A percentile compares a stretch with the other conserved stretches of the same genome.
Conservation (phyloP, 176 grass and related monocot genomes). For the Rhynchospora pubera region DNA sequence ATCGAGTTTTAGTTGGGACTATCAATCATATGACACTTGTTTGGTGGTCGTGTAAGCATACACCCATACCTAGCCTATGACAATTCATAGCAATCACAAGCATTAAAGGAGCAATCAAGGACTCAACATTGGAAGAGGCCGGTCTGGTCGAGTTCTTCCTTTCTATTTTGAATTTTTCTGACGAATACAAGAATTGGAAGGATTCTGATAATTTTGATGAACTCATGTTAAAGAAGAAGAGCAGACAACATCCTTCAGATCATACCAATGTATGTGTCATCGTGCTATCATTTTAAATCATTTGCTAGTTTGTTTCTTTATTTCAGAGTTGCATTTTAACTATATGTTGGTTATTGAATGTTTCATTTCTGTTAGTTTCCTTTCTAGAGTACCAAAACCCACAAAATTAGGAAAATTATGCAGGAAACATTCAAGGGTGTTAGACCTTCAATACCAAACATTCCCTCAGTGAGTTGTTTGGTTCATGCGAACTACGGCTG, state of each 20-base stretch:
- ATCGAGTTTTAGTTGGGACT: no score
- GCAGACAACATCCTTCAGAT: slow-evolving; percentile 52
- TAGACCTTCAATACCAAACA: background rate
- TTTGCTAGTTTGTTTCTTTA: background rate
- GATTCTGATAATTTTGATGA: slow-evolving; percentile 25
- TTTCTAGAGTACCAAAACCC: background rate
- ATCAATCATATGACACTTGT: no score
- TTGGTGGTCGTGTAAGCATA: no score
- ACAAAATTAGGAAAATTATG: background rate
- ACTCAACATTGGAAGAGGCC: slow-evolving; percentile 37
- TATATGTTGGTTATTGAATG: background rate
- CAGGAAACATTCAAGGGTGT: background rate
- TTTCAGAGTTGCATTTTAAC: background rate
- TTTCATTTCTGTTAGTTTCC: background rate
- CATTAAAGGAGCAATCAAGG: slow-evolving; percentile 56
- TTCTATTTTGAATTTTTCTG: slow-evolving; percentile 38
- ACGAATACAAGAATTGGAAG: slow-evolving; percentile 37
- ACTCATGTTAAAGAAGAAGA: slow-evolving; percentile 9
- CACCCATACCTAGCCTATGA: no score
- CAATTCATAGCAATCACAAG: no score
- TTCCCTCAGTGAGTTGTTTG: no score
- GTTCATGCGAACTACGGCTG: no score
- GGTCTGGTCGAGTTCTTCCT: slow-evolving; percentile 48
- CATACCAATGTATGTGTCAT: slow-evolving; percentile 49
- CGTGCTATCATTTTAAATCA: no score